Conservation (phyloP, 2,329 filamentous ascomycete genomes). For the Coniosporium tulheliwenetii region DNA sequence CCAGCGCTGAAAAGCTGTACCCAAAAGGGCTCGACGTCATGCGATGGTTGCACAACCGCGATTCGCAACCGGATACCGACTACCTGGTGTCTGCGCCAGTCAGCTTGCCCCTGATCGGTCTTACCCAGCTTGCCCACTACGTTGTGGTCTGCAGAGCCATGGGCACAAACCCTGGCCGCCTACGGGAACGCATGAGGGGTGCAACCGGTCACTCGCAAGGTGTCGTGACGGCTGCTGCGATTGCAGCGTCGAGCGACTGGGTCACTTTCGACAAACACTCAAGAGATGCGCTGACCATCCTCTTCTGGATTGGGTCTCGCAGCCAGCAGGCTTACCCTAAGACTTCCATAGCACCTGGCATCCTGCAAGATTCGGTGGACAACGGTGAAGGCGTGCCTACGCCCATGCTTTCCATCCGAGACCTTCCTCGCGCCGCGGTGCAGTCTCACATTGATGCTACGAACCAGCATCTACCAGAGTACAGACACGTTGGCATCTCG, state of each 20-base stretch:
- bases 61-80: conserved; percentile 82
- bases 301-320: conserved; percentile 96
- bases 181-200: conserved; percentile 71
- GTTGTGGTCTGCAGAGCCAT: conserved; percentile 85
- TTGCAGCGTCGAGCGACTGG: conserved; percentile 83
- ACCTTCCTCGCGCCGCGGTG: conserved; percentile 73
- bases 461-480: conserved; percentile 85
- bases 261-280: conserved; percentile 74
- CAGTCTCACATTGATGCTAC: conserved; percentile 95
- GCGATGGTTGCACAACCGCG: conserved; percentile 78
- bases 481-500: conserved; percentile 88
- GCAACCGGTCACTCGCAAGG: conserved; percentile 95
- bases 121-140: conserved; percentile 93
- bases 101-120: conserved; percentile 87
- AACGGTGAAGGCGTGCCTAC: conserved; percentile 91
- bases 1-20: conserved; percentile 86
- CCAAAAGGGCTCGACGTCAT: conserved; percentile 93
- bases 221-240: conserved; percentile 82
- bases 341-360: conserved; percentile 80
- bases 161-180: conserved; percentile 74
- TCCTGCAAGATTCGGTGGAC: conserved; percentile 84
- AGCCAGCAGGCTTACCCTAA: conserved; percentile 95
- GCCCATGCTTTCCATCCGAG: conserved; percentile 94
- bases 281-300: conserved; percentile 68
- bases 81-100: conserved; percentile 91